phyloP scores from a whole-genome alignment of 1,139 yeast genomes.

The Blastobotrys illinoisensis region DNA sequence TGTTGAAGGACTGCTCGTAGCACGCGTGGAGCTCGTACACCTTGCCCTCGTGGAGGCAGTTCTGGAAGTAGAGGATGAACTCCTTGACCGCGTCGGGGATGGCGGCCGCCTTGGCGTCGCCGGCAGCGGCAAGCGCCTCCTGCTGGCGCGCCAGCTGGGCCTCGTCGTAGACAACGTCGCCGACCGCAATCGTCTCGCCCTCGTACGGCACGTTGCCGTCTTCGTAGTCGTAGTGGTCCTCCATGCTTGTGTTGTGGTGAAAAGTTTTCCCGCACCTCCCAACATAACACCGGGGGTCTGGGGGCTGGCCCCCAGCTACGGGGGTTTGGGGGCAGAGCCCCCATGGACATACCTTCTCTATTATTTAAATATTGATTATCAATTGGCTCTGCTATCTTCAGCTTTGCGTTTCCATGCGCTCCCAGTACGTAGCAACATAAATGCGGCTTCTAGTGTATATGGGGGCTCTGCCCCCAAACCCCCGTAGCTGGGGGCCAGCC shows the following conservation, averaged over 20 bases:
- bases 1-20: constrained; percentile 42
- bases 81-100: constrained; percentile 43
- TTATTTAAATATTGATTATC: too few species aligned
- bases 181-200: constrained; percentile 29
- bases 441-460: too few species aligned
- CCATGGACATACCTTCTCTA: too few species aligned
- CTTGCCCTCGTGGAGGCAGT: constrained; percentile 39
- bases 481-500: too few species aligned
- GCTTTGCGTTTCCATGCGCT: too few species aligned
- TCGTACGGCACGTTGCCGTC: constrained; percentile 17
- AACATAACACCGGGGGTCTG: too few species aligned
- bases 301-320: too few species aligned
- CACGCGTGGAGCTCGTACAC: constrained; percentile 40
- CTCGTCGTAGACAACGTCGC: constrained; percentile 24
- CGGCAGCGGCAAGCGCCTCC: constrained; percentile 27
- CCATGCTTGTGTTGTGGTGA: constrained; percentile 14
- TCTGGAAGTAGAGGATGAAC: constrained; percentile 41
- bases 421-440: too few species aligned
- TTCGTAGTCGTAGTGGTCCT: constrained; percentile 24
- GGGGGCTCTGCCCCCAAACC: too few species aligned
- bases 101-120: constrained; percentile 21
- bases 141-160: constrained; percentile 32
- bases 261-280: neutral
- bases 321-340: too few species aligned
- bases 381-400: too few species aligned